A percentile compares a stretch with the other conserved stretches of the same genome.
These are phyloP conservation scores for Colletotrichum acutatum DNA, from an alignment of 2,329 filamentous ascomycete genomes.

Conservation along the genomic window DNA sequence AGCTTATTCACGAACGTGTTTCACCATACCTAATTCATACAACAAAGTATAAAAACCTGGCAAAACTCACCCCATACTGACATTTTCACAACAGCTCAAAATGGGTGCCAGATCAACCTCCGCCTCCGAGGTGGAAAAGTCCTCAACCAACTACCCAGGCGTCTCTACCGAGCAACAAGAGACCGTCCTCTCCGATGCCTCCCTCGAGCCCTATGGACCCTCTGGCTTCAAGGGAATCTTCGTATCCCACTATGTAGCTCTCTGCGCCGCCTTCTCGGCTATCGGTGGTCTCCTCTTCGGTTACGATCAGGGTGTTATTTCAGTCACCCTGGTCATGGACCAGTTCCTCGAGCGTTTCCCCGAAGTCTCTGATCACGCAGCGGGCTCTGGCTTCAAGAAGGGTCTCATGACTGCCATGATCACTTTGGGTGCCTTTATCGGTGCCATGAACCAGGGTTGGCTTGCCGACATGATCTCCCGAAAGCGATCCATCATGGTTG, in stretches of 20 bases:
- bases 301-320: conserved; percentile 60
- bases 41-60: neutral
- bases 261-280: conserved; percentile 41
- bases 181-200: conserved; percentile 30
- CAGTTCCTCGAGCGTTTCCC: conserved; percentile 50
- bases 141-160: conserved; percentile 26
- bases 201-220: conserved; percentile 40
- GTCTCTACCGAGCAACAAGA: conserved; percentile 39
- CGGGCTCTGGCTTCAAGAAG: conserved; percentile 48
- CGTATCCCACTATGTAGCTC: conserved; percentile 44
- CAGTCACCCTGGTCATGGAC: conserved; percentile 42
- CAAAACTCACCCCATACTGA: neutral
- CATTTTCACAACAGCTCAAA: neutral
- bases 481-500: conserved; percentile 44
- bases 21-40: neutral
- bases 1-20: conserved; percentile 15
- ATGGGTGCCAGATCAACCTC: conserved; percentile 31
- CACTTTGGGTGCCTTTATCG: conserved; percentile 63
- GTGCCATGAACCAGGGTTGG: conserved; percentile 62
- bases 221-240: conserved; percentile 46
- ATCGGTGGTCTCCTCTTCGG: conserved; percentile 49
- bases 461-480: conserved; percentile 45
- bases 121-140: conserved; percentile 37
- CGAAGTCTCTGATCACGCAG: conserved; percentile 44
- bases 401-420: conserved; percentile 53